Evolutionary conservation across 2,329 filamentous ascomycete species (phyloP), one percentile per base, ranked within the genome.

Genomic region (Ophiocordyceps camponoti-leonardi): DNA sequence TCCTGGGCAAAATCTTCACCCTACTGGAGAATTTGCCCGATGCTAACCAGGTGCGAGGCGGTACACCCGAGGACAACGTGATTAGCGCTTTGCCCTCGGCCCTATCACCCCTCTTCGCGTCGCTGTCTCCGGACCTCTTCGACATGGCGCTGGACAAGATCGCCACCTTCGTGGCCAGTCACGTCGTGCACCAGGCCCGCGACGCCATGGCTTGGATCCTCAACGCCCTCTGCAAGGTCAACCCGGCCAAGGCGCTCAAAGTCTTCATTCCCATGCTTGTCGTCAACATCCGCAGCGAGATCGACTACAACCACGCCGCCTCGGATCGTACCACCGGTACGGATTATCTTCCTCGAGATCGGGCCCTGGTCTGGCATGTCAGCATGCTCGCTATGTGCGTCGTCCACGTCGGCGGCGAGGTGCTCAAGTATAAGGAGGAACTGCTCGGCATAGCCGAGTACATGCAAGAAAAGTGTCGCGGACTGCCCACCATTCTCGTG

Each of bases 121-220:
- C 88, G 0, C 68, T 98, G 22, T 96, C 92, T 0, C 86, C 90
- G 0, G 87, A 95, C 56, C 75, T 96, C 12, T 98, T 93, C 56
- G 92, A 96, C 56, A 76, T 92, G 58, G 86, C 86, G 0, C 67
- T 98, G 44, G 83, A 94, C 49, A 96, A 96, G 68, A 79, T 98
- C 53, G 83, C 87, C 2, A 78, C 85, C 30, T 98, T 98, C 60
- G 83, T 95, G 23, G 81, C 84, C 1, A 85, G 85, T 50, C 92
- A 96, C 65, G 92, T 98, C 43, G 90, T 98, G 18, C 88, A 98
- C 55, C 92, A 96, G 63, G 90, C 92, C 45, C 74, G 90, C 52
- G 92, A 98, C 68, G 90, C 92, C 8, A 95, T 98, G 83, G 92
- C 93, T 1, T 98, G 94, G 73, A 96, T 96, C 45, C 85, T 90